Conservation (phyloP, 1,284 basidiomycete genomes). For the Mycena sp. region DNA sequence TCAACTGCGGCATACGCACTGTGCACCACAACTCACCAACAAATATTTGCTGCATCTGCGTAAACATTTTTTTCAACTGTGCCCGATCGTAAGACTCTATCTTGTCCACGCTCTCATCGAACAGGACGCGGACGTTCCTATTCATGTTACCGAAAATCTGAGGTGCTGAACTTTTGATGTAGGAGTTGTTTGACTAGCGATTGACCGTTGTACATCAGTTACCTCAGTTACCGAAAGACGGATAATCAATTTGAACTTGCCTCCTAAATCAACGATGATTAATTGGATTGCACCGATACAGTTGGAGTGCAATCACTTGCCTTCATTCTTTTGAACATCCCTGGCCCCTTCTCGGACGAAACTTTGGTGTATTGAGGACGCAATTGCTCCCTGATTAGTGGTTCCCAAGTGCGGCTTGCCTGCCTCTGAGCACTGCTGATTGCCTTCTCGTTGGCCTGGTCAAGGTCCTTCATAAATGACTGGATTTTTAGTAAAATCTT, state of each 20-base stretch:
- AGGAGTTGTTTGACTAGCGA: neutral
- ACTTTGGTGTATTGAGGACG: constrained; percentile 9
- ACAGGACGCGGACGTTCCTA: neutral
- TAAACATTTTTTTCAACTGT: neutral
- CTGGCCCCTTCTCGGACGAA: constrained; percentile 13
- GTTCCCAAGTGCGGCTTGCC: constrained; percentile 16
- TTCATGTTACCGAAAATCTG: neutral
- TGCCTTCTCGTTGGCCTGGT: neutral
- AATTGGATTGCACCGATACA: neutral
- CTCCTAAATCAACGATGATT: neutral
- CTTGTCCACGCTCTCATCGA: neutral
- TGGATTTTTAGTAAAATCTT: constrained; percentile 13
- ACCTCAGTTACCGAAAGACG: neutral
- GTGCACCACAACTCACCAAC: neutral
- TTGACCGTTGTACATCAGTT: neutral
- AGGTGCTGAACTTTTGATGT: neutral
- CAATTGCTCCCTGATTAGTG: constrained; percentile 1
- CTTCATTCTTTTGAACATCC: constrained; percentile 31
- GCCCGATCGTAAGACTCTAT: neutral
- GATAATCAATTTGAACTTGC: constrained; percentile 3
- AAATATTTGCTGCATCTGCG: neutral
- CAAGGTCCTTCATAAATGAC: neutral
- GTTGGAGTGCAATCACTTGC: neutral
- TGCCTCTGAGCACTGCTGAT: constrained; percentile 7
- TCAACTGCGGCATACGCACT: neutral